Percentiles rank a stretch among this genome's conserved stretches.
Conservation (phyloP, 1,139 yeast species). For the Scheffersomyces illinoinensis region DNA sequence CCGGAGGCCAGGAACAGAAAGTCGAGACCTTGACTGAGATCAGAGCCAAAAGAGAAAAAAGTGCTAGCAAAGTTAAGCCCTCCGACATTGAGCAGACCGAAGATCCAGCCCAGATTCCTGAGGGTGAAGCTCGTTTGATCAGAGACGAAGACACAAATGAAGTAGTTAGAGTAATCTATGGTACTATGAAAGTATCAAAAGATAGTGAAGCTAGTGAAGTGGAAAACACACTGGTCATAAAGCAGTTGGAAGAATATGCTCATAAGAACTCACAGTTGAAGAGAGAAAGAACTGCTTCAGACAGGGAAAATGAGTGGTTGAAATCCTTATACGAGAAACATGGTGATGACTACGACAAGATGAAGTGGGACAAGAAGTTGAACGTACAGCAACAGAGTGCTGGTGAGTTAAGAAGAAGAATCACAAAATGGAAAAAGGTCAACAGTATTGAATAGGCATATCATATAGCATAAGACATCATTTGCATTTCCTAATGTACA, state of each 20-base stretch:
- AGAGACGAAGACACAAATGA: conserved; percentile 71
- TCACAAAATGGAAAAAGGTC: conserved; percentile 63
- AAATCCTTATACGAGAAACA: conserved; percentile 64
- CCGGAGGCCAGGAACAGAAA: conserved; percentile 67
- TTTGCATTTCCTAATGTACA: neutral
- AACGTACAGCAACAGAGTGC: conserved; percentile 81
- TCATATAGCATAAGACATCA: neutral
- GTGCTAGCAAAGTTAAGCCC: conserved; percentile 29
- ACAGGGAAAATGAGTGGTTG: conserved; percentile 77
- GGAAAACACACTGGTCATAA: conserved; percentile 48
- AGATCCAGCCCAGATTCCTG: conserved; percentile 61
- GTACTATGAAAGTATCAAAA: conserved; percentile 47
- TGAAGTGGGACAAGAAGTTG: conserved; percentile 89
- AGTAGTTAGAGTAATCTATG: conserved; percentile 69
- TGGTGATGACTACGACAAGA: conserved; percentile 84
- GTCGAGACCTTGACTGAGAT: conserved; percentile 40
- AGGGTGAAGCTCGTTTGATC: conserved; percentile 80
- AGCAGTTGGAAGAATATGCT: conserved; percentile 71
- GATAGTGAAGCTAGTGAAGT: conserved; percentile 23
- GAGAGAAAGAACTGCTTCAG: conserved; percentile 59
- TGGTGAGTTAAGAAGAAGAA: conserved; percentile 76
- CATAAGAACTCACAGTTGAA: conserved; percentile 44
- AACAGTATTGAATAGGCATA: conserved; percentile 23
- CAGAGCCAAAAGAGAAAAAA: conserved; percentile 25
- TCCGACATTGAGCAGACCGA: conserved; percentile 44